A percentile compares a stretch with the other conserved stretches of the same genome.
Conservation (phyloP, 345 rosid genomes). For the Salix exigua region DNA sequence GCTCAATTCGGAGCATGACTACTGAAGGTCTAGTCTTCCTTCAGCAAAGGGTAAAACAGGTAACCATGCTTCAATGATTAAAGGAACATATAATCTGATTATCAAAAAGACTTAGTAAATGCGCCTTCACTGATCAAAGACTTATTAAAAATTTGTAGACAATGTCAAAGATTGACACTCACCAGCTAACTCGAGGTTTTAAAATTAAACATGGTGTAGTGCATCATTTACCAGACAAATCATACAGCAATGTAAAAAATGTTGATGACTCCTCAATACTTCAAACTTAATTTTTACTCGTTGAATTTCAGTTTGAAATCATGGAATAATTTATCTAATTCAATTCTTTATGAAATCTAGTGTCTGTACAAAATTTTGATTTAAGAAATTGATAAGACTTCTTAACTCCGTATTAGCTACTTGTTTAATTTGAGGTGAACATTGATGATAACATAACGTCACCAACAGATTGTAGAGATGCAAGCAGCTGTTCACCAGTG, state of each 20-base stretch:
- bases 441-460: neutral
- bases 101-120: neutral
- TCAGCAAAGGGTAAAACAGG: conserved; percentile 44
- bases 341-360: too few relatives aligned
- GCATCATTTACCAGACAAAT: neutral
- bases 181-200: neutral
- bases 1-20: conserved; percentile 47
- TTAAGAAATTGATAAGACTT: neutral
- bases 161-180: neutral
- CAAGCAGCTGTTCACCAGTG: conserved; percentile 52
- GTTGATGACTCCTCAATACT: too few relatives aligned
- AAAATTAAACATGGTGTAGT: neutral
- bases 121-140: neutral
- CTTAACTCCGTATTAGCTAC: too few relatives aligned
- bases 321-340: neutral
- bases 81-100: neutral
- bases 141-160: neutral
- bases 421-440: neutral
- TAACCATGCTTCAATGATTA: conserved; percentile 7
- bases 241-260: too few relatives aligned
- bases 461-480: conserved; percentile 35
- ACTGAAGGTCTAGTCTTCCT: conserved; percentile 35
- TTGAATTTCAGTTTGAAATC: neutral
- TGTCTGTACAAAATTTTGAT: neutral
- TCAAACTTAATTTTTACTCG: too few relatives aligned